Conservation (phyloP, 192 early-diverging fungal species). For the Backusella tuberculispora region DNA sequence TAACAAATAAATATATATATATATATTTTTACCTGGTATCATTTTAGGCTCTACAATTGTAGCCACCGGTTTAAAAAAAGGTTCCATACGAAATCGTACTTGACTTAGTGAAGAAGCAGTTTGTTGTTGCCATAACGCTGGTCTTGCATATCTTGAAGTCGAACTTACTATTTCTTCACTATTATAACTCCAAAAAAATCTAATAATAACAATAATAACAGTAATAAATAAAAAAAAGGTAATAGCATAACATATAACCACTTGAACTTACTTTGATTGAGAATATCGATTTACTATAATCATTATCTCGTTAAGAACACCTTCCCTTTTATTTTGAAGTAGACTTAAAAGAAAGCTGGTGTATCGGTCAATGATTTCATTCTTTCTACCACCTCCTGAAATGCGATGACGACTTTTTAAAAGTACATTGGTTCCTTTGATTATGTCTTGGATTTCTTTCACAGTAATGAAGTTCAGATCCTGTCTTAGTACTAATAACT, state of each 20-base stretch:
- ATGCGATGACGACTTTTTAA: background rate
- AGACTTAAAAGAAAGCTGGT: background rate
- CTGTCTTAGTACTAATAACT: background rate
- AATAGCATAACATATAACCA: no score
- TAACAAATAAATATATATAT: background rate
- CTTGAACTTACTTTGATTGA: background rate
- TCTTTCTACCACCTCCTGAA: background rate
- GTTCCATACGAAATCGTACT: constrained; percentile 54
- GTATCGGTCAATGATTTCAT: background rate
- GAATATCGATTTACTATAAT: background rate
- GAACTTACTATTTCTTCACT: background rate
- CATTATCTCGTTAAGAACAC: background rate
- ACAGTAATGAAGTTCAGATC: background rate
- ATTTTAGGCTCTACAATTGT: background rate
- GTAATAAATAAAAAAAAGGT: background rate
- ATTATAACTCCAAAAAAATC: background rate
- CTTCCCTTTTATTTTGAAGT: background rate
- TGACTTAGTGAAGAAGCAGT: constrained; percentile 62
- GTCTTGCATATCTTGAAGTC: background rate
- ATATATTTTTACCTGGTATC: background rate
- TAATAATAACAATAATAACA: background rate
- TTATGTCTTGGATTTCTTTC: background rate
- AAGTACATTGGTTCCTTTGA: background rate
- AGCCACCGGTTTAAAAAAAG: background rate
- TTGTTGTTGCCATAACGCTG: background rate